Evolutionary conservation across 108 stramenopile genomes (phyloP).

Genomic region (Mediolabrus comicus): DNA sequence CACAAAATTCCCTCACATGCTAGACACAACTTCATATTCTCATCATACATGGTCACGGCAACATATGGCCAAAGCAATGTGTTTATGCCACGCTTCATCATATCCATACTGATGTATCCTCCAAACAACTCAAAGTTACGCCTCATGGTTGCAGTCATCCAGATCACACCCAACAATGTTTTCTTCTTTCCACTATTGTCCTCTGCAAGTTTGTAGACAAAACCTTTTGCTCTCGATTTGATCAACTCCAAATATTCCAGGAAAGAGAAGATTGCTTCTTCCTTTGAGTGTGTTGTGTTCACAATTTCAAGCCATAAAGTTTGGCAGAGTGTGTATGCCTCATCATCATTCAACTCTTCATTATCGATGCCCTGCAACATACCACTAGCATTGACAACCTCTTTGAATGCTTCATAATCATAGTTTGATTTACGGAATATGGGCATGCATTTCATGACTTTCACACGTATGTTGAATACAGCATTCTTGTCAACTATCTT

Average conservation of each 20-base stretch:
- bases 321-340: constrained; percentile 9
- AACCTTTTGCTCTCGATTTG: constrained; percentile 5
- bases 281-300: not conserved
- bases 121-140: constrained; percentile 26
- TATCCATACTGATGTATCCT: constrained; percentile 8
- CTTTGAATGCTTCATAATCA: constrained; percentile 12
- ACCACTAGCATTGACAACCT: not conserved
- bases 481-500: not conserved
- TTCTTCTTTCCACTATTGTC: not conserved
- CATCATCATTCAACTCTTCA: constrained; percentile 4
- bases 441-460: not conserved
- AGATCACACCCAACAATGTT: constrained; percentile 7
- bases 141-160: constrained; percentile 19
- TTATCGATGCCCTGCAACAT: constrained; percentile 10
- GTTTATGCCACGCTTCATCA: constrained; percentile 22
- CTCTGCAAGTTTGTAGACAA: not conserved
- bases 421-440: not conserved
- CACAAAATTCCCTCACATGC: constrained; percentile 24
- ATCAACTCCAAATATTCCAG: constrained; percentile 12
- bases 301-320: not conserved
- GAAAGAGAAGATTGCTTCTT: constrained; percentile 1
- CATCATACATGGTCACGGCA: constrained; percentile 11
- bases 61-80: constrained; percentile 20
- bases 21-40: constrained; percentile 5
- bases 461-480: not conserved